Evolutionary conservation across 106 monocot species (phyloP).

Genomic region (Chionographis japonica): DNA sequence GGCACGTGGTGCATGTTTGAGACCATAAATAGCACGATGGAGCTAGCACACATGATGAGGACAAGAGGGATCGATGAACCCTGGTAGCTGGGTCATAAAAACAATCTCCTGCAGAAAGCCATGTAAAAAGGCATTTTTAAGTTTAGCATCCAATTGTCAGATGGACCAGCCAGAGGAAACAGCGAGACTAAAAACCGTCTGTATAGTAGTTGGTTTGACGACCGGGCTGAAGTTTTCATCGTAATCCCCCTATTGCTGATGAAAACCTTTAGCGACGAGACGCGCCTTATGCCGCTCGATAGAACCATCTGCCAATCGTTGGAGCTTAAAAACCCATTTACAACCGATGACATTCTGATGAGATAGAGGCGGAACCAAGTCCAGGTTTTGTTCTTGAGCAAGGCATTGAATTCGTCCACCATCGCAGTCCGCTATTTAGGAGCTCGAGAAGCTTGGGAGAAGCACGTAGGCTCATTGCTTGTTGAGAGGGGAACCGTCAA

Average conservation of each 20-base stretch:
- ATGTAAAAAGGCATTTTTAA: too few species aligned
- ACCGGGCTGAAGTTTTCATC: constrained; percentile 5
- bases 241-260: constrained; percentile 6
- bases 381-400: neutral
- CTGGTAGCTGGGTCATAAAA: too few species aligned
- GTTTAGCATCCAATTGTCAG: too few species aligned
- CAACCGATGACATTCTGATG: neutral
- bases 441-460: neutral
- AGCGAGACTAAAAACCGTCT: too few species aligned
- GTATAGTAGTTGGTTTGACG: neutral
- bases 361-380: neutral
- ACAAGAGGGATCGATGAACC: too few species aligned
- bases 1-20: too few species aligned
- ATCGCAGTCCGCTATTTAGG: neutral
- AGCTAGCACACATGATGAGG: too few species aligned
- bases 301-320: neutral
- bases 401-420: neutral
- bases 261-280: constrained; percentile 12
- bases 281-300: neutral
- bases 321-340: constrained; percentile 5
- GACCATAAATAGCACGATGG: too few species aligned
- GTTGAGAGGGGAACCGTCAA: neutral
- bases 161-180: too few species aligned
- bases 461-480: constrained; percentile 4
- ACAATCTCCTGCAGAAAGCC: too few species aligned